These are phyloP conservation scores for Populus hybrid DNA, from an alignment of 441 rosid species.

Conservation along the genomic window DNA sequence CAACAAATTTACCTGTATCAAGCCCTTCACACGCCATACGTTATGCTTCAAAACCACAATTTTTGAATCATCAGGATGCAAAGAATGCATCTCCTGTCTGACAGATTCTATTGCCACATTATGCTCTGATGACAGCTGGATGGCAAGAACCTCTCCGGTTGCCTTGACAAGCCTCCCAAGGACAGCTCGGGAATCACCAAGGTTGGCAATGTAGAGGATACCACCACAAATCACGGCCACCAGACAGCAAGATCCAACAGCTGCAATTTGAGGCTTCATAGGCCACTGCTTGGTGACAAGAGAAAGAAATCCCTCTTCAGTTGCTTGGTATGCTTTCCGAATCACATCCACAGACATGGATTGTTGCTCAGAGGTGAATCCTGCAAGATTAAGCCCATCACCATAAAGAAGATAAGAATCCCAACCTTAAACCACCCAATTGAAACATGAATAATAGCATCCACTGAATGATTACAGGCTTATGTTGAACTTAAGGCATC, in stretches of 20 bases:
- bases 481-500: not conserved
- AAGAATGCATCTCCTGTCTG: conserved; percentile 70
- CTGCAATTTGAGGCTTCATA: conserved; percentile 80
- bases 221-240: conserved; percentile 73
- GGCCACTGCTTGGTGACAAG: conserved; percentile 74
- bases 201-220: conserved; percentile 82
- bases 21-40: conserved; percentile 97
- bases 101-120: conserved; percentile 84
- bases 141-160: conserved; percentile 76
- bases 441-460: not conserved
- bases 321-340: conserved; percentile 78
- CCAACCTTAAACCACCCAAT: not conserved
- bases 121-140: conserved; percentile 86
- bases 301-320: conserved; percentile 87
- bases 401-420: not conserved
- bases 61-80: conserved; percentile 87
- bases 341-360: conserved; percentile 78
- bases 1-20: conserved; percentile 63
- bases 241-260: conserved; percentile 96
- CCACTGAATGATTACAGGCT: not conserved
- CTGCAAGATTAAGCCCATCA: conserved; percentile 36
- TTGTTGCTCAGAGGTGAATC: conserved; percentile 78
- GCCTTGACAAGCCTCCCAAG: conserved; percentile 75
- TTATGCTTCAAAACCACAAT: conserved; percentile 89
- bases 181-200: conserved; percentile 91